Conservation (phyloP, 441 rosid species). For the Euphorbia neoarborescens region DNA sequence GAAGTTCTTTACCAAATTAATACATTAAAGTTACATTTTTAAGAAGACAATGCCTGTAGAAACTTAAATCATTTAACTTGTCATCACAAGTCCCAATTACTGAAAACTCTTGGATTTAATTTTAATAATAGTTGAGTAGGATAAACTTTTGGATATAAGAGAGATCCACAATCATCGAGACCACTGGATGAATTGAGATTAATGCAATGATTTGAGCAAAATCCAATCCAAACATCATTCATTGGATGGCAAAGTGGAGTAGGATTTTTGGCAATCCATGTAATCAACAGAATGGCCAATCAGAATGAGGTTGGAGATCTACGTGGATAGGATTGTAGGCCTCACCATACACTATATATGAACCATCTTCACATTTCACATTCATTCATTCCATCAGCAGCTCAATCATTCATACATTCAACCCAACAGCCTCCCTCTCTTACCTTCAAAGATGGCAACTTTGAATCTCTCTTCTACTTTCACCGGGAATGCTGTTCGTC, state of each 20-base stretch:
- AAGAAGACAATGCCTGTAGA: too few relatives aligned
- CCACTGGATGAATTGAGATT: not conserved
- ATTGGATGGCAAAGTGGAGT: constrained; percentile 11
- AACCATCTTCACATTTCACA: not conserved
- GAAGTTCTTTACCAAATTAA: too few relatives aligned
- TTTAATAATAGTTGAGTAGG: too few relatives aligned
- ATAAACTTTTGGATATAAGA: not conserved
- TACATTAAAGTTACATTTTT: too few relatives aligned
- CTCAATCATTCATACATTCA: not conserved
- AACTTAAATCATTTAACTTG: too few relatives aligned
- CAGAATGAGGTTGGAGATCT: constrained; percentile 17
- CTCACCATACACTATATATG: constrained; percentile 16
- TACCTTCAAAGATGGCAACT: constrained; percentile 16
- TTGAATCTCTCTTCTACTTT: constrained; percentile 24
- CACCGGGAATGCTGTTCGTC: constrained; percentile 22
- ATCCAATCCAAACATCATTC: not conserved
- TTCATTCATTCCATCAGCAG: not conserved
- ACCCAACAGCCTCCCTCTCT: not conserved
- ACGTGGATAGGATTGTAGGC: constrained; percentile 27
- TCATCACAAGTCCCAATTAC: too few relatives aligned
- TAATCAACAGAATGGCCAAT: constrained; percentile 18
- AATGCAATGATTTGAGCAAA: constrained; percentile 13
- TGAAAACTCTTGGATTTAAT: too few relatives aligned
- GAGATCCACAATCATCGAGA: not conserved
- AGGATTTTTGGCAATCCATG: constrained; percentile 10